These are phyloP conservation scores for Fagus sylvatica DNA, from an alignment of 306 rosid species.

Conservation along the genomic window DNA sequence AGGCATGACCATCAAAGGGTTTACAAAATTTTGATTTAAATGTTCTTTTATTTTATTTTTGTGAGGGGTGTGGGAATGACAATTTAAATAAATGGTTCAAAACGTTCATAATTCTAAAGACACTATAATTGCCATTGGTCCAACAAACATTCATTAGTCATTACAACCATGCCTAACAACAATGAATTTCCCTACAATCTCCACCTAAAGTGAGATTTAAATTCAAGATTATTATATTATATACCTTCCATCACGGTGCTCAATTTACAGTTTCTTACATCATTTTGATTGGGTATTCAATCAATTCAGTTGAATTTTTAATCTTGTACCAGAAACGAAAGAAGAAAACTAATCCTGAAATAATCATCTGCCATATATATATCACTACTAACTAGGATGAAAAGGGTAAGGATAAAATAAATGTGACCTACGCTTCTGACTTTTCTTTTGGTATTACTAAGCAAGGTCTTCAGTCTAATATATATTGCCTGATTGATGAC, in stretches of 20 bases:
- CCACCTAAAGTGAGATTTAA: not conserved
- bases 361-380: no score
- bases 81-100: not conserved
- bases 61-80: not conserved
- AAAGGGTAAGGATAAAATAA: not conserved
- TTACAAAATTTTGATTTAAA: no score
- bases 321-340: no score
- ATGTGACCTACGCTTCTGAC: not conserved
- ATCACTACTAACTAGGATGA: not conserved
- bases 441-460: not conserved
- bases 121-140: not conserved
- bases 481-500: not conserved
- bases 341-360: not conserved
- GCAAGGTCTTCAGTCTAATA: not conserved
- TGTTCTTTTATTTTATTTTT: not conserved
- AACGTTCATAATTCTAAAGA: not conserved
- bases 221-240: not conserved
- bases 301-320: no score
- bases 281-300: no score
- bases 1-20: no score
- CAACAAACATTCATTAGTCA: not conserved
- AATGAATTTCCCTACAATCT: not conserved
- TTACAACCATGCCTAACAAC: not conserved
- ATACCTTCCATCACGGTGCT: no score
- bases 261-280: no score